These are phyloP conservation scores for Cryphonectria carpinicola DNA, from an alignment of 2,329 filamentous ascomycete species.

Conservation along the genomic window DNA sequence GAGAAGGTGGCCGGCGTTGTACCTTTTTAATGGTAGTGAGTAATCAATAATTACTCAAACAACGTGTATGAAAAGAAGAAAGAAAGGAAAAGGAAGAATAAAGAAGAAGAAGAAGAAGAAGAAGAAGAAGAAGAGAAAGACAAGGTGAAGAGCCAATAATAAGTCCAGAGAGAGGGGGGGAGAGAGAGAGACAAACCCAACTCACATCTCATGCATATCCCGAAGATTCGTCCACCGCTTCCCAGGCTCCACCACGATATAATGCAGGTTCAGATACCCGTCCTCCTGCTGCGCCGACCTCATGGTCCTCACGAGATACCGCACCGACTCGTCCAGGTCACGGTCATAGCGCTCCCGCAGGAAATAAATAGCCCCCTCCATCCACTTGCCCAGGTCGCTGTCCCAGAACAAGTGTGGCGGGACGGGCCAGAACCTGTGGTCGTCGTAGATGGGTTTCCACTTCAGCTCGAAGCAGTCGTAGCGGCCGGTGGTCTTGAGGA, in stretches of 20 bases:
- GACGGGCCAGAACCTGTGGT: constrained; percentile 56
- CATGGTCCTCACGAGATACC: constrained; percentile 63
- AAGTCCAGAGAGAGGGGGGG: no score
- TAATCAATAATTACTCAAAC: background rate
- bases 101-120: no score
- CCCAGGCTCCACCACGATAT: constrained; percentile 59
- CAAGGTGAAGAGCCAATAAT: no score
- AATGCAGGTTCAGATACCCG: constrained; percentile 67
- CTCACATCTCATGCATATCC: constrained; percentile 65
- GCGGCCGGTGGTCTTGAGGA: constrained; percentile 57
- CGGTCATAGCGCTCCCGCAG: constrained; percentile 46
- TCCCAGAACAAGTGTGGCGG: constrained; percentile 61
- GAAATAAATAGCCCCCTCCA: constrained; percentile 61
- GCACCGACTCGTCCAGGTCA: constrained; percentile 53
- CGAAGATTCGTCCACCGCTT: constrained; percentile 61
- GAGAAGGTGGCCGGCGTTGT: constrained; percentile 65
- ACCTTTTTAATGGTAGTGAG: constrained; percentile 40
- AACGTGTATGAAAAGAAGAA: no score
- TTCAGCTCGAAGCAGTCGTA: constrained; percentile 62
- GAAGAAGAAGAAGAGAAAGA: no score
- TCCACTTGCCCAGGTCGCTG: constrained; percentile 24
- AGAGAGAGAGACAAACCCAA: background rate
- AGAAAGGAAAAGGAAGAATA: no score
- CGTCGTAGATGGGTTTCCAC: constrained; percentile 59
- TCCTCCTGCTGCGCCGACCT: constrained; percentile 59